phyloP scores from a whole-genome alignment of 192 early-diverging fungal genomes.

The Umbelopsis sp. region DNA sequence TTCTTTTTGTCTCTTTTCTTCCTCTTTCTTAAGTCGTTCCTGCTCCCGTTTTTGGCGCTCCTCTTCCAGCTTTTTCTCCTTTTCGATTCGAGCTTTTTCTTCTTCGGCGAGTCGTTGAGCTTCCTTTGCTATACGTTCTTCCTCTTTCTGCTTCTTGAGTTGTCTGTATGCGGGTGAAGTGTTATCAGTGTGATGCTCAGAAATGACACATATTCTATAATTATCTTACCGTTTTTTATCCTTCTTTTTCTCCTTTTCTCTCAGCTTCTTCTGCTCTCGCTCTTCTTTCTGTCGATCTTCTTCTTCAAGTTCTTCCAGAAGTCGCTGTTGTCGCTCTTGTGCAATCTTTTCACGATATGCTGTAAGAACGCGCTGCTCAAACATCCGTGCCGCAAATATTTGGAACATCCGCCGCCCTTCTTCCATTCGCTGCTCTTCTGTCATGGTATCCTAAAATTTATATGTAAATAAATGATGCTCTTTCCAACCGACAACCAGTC shows the following conservation, averaged over 20 bases:
- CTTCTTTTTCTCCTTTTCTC: constrained; percentile 74
- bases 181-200: neutral
- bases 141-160: constrained; percentile 70
- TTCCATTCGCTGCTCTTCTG: constrained; percentile 89
- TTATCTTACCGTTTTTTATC: constrained; percentile 70
- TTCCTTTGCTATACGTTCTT: constrained; percentile 51
- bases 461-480: neutral
- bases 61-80: constrained; percentile 62
- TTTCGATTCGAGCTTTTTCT: constrained; percentile 52
- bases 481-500: neutral
- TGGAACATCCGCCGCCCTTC: constrained; percentile 94
- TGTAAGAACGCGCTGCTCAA: constrained; percentile 93
- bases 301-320: constrained; percentile 87
- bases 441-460: constrained; percentile 65
- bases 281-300: constrained; percentile 71
- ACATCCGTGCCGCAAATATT: constrained; percentile 94
- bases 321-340: constrained; percentile 80
- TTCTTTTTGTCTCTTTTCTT: constrained; percentile 41
- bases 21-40: constrained; percentile 49
- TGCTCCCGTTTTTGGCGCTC: constrained; percentile 60
- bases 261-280: constrained; percentile 54
- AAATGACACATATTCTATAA: neutral
- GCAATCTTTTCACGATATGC: constrained; percentile 96
- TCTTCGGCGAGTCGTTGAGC: constrained; percentile 58
- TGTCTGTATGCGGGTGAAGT: constrained; percentile 44